Evolutionary conservation across 495 filamentous ascomycete species (phyloP).

Genomic region (Neurospora pannonica): DNA sequence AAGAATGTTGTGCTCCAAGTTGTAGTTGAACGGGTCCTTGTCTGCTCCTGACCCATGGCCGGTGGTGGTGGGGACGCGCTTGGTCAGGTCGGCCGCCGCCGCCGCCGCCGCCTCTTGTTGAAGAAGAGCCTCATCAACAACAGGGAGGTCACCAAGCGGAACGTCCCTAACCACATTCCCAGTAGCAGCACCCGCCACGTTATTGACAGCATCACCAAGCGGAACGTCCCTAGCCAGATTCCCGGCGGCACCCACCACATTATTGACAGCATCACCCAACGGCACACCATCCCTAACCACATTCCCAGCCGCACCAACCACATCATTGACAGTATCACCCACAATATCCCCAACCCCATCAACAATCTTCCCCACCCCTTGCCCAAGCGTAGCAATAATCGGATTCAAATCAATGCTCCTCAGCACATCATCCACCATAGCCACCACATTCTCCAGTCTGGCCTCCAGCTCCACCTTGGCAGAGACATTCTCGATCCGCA

Average conservation of each 20-base stretch:
- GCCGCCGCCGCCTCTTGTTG: too few species aligned
- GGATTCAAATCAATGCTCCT: constrained; percentile 49
- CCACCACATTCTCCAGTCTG: constrained; percentile 44
- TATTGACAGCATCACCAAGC: background rate
- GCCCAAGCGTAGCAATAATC: constrained; percentile 42
- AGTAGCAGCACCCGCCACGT: background rate
- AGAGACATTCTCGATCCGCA: constrained; percentile 44
- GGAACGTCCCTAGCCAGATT: background rate
- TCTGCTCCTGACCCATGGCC: constrained; percentile 2
- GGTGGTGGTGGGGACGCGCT: constrained; percentile 3
- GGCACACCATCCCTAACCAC: background rate
- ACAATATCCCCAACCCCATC: constrained; percentile 30
- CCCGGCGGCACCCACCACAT: background rate
- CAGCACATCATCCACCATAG: constrained; percentile 44
- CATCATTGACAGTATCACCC: background rate
- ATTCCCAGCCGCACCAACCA: background rate
- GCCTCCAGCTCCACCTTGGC: constrained; percentile 50
- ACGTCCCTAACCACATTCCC: background rate
- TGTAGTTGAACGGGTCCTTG: constrained; percentile 25
- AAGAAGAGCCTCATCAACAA: too few species aligned
- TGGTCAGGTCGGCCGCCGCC: constrained; percentile 8
- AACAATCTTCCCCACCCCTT: constrained; percentile 37
- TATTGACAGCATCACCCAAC: background rate
- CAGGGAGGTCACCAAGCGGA: background rate
- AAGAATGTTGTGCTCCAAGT: constrained; percentile 41